A percentile compares a stretch with the other conserved stretches of the same genome.
These are phyloP conservation scores for Coniferiporia sulphurascens DNA, from an alignment of 1,284 basidiomycete genomes.

Conservation along the genomic window DNA sequence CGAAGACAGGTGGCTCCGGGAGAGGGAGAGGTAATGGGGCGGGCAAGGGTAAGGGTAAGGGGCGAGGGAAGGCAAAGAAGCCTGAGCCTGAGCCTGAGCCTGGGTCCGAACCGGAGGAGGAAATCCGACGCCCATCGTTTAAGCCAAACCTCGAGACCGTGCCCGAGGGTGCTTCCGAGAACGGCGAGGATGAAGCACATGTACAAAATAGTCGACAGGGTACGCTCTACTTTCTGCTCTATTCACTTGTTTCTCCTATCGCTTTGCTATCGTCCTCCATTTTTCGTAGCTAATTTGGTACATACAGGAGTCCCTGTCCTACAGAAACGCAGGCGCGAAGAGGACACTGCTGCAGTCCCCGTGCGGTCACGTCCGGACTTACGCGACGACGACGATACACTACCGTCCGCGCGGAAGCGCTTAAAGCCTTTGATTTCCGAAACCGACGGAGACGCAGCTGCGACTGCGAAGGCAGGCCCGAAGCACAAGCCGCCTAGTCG, in stretches of 20 bases:
- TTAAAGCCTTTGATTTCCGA: neutral
- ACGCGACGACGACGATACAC: neutral
- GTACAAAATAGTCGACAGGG: neutral
- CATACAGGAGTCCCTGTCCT: neutral
- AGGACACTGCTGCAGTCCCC: neutral
- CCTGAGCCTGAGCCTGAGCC: neutral
- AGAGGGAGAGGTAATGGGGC: neutral
- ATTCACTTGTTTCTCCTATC: neutral
- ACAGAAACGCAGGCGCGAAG: neutral
- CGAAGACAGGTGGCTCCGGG: no score
- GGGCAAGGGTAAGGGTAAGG: no score
- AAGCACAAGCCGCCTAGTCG: neutral
- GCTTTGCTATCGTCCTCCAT: neutral
- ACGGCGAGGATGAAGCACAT: neutral
- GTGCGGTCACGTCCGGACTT: neutral
- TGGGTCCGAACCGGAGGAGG: neutral
- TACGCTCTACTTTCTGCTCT: neutral
- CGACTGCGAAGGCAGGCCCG: neutral
- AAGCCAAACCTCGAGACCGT: neutral
- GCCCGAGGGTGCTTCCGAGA: neutral
- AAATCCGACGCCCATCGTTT: neutral
- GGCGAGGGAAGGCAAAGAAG: neutral
- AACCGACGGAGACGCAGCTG: neutral
- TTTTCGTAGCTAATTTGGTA: no score
- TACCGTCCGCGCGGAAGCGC: neutral